Conservation (phyloP, 345 rosid species). For the Moricandia moricandioides region DNA sequence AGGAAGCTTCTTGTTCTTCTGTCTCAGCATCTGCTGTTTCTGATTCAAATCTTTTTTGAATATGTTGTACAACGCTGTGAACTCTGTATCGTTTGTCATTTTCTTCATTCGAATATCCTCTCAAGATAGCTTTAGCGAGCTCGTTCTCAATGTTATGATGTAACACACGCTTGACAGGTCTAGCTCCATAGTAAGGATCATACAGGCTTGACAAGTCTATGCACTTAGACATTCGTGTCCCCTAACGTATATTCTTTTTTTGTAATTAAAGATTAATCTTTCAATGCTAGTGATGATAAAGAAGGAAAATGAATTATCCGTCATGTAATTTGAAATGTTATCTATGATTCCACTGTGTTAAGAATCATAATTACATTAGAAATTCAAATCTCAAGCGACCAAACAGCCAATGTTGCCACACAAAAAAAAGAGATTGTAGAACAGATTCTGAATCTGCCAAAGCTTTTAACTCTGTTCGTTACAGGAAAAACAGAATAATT, state of each 20-base stretch:
- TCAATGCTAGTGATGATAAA: background rate
- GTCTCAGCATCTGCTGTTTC: conserved; percentile 31
- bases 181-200: conserved; percentile 37
- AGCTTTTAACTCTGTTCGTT: conserved; percentile 3
- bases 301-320: background rate
- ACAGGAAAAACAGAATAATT: background rate
- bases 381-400: conserved; percentile 27
- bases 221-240: no score
- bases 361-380: conserved; percentile 10
- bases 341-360: background rate
- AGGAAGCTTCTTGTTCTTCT: conserved; percentile 34
- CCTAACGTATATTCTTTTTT: no score
- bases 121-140: conserved; percentile 87
- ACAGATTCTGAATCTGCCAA: conserved; percentile 4
- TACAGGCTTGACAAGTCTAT: no score
- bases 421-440: background rate
- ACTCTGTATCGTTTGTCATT: conserved; percentile 70
- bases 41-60: conserved; percentile 50
- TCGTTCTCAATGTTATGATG: conserved; percentile 78
- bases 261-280: background rate
- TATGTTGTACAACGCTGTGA: conserved; percentile 39
- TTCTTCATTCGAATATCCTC: conserved; percentile 87
- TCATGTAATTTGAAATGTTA: background rate
- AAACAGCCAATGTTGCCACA: conserved; percentile 20
- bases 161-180: conserved; percentile 94